These are phyloP conservation scores for Chlamydomonas asymmetrica DNA, from an alignment of 139 green algal genomes.

Conservation along the genomic window DNA sequence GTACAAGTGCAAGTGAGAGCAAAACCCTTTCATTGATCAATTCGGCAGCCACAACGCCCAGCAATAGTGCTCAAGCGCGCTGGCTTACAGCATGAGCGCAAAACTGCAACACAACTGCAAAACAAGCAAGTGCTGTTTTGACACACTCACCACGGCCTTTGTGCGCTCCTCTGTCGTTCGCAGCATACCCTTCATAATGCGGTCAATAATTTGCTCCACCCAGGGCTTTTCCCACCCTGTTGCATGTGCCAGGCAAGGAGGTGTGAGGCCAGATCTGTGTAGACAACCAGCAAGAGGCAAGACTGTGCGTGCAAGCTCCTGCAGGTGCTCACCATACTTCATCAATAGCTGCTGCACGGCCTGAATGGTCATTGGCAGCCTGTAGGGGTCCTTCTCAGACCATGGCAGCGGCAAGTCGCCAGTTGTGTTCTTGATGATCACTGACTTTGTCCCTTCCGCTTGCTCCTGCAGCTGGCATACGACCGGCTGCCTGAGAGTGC, in stretches of 20 bases:
- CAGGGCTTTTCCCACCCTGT: conserved; percentile 68
- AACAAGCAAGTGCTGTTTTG: background rate
- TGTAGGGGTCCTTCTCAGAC: conserved; percentile 66
- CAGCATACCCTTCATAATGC: conserved; percentile 67
- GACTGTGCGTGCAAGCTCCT: background rate
- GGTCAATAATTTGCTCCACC: conserved; percentile 69
- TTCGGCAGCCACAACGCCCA: background rate
- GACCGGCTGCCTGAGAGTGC: no score
- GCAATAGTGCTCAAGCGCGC: background rate
- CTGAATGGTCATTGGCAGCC: conserved; percentile 60
- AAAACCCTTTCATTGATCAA: background rate
- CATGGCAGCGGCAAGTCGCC: conserved; percentile 60
- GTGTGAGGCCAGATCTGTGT: no score
- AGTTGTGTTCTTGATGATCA: conserved; percentile 49
- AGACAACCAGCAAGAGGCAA: background rate
- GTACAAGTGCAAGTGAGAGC: background rate
- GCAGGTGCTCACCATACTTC: conserved; percentile 31
- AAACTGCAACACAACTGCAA: background rate
- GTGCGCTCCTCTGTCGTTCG: conserved; percentile 59
- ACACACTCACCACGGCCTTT: conserved; percentile 50
- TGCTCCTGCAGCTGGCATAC: no score
- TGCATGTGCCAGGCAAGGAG: background rate
- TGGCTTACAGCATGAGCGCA: background rate
- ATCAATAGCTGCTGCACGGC: conserved; percentile 56
- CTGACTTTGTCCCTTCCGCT: conserved; percentile 50